Percentiles rank a stretch among this genome's conserved stretches.
Evolutionary conservation across 1,284 basidiomycete species (phyloP).

Genomic region (Omphalotus olearius): DNA sequence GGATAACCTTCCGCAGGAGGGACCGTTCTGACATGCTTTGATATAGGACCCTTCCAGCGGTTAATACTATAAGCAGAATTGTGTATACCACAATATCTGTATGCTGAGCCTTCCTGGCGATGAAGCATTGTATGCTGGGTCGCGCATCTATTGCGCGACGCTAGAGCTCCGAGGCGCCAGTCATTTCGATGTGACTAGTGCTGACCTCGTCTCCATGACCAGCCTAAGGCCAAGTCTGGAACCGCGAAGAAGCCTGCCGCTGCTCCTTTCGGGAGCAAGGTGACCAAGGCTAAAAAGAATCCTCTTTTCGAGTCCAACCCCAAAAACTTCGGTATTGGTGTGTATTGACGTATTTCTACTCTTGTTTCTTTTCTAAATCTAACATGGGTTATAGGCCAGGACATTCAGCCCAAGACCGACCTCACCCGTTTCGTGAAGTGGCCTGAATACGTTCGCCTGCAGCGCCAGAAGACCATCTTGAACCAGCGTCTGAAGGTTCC

Average conservation of each 20-base stretch:
- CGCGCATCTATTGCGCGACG: slow-evolving; percentile 23
- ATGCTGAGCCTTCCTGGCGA: slow-evolving; percentile 27
- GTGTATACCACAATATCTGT: slow-evolving; percentile 13
- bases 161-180: slow-evolving; percentile 56
- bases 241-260: slow-evolving; percentile 77
- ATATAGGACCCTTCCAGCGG: slow-evolving; percentile 18
- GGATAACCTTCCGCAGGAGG: slow-evolving; percentile 34
- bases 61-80: neutral
- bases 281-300: slow-evolving; percentile 83
- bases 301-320: slow-evolving; percentile 91
- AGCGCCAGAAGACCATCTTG: slow-evolving; percentile 98
- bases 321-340: slow-evolving; percentile 96
- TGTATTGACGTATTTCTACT: slow-evolving; percentile 23
- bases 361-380: neutral
- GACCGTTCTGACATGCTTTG: slow-evolving; percentile 13
- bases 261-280: slow-evolving; percentile 73
- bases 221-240: slow-evolving; percentile 62
- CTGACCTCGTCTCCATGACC: slow-evolving; percentile 87
- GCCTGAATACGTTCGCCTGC: slow-evolving; percentile 98
- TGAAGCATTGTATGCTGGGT: slow-evolving; percentile 36
- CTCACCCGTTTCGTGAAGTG: slow-evolving; percentile 99
- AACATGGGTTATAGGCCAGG: slow-evolving; percentile 64
- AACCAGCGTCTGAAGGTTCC: slow-evolving; percentile 98
- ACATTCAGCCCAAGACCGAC: slow-evolving; percentile 89
- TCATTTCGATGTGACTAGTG: slow-evolving; percentile 21